Conservation (phyloP, 2,329 filamentous ascomycete species). For the Diaporthe vexans region DNA sequence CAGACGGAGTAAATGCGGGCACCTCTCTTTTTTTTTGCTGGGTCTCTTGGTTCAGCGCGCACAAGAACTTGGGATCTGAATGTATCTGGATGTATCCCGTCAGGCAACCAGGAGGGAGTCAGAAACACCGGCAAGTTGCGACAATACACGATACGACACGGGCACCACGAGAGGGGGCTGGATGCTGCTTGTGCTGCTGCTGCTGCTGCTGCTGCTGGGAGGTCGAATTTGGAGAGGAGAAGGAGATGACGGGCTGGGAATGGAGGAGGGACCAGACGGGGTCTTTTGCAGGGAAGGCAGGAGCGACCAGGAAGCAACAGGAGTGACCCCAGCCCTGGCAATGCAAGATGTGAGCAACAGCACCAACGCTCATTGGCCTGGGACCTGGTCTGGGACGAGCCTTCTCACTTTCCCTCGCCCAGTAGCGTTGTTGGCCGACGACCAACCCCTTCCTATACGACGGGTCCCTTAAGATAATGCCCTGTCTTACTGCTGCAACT, state of each 20-base stretch:
- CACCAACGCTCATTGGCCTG: conserved; percentile 32
- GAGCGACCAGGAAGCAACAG: not conserved
- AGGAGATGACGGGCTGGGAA: conserved; percentile 16
- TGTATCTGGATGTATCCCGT: not conserved
- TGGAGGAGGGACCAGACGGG: conserved; percentile 1
- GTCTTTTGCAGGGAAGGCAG: conserved; percentile 30
- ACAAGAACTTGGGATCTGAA: conserved; percentile 8
- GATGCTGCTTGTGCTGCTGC: not conserved
- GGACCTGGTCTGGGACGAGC: conserved; percentile 26
- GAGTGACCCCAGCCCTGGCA: conserved; percentile 21
- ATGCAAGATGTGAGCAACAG: conserved; percentile 8
- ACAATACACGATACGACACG: conserved; percentile 14
- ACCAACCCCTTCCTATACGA: conserved; percentile 22
- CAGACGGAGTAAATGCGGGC: conserved; percentile 28
- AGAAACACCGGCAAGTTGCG: conserved; percentile 11
- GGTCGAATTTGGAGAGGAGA: conserved; percentile 8
- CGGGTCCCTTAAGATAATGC: not conserved
- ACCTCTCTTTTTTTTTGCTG: not conserved
- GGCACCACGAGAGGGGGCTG: no score
- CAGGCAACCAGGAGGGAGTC: no score
- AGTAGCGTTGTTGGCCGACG: conserved; percentile 27
- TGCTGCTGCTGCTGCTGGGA: not conserved
- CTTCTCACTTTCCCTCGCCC: conserved; percentile 27
- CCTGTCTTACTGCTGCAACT: not conserved
- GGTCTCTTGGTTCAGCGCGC: not conserved